Evolutionary conservation across 2,329 filamentous ascomycete species (phyloP), one percentile per base, ranked within the genome.

Genomic region (Aspergillus luchuensis): DNA sequence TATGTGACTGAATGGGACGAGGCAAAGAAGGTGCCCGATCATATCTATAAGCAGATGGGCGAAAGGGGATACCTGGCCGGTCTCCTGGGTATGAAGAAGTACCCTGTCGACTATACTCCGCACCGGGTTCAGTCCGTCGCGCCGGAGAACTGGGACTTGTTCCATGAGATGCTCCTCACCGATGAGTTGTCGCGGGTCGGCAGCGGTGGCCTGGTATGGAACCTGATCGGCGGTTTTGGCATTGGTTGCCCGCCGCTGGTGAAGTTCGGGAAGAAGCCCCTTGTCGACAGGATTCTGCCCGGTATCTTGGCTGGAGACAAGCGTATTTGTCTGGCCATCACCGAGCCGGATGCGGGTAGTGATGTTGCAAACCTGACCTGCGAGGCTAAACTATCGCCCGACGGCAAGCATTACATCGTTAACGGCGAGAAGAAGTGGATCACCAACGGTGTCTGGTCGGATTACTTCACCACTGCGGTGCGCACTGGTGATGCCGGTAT

Each of bases 341-440:
- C 95, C 0, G 95, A 99, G 80, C 95, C 90, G 62, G 94, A 98
- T 79, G 95, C 93, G 11, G 95, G 95, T 48, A 92, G 88, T 67
- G 95, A 99, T 75, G 95, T 99, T 8, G 95, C 95, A 61, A 98
- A 97, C 79, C 77, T 99, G 67, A 95, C 89, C 13, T 98, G 94
- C 78, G 93, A 98, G 83, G 95, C 95, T 25, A 97, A 97, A 84
- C 85, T 98, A 60, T 91, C 86, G 65, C 91, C 95, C 69, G 95
- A 99, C 71, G 95, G 95, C 73, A 98, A 98, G 84, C 92, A 98
- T 81, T 99, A 96, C 80, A 98, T 98, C 69, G 95, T 99, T 79
- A 99, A 98, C 74, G 95, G 95, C 58, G 94, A 97, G 87, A 98
- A 99, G 90, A 99, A 99, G 82, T 98, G 95, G 94, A 98, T 98